phyloP scores from a whole-genome alignment of 1,284 basidiomycete species.

The Rhodotorula sp. region DNA sequence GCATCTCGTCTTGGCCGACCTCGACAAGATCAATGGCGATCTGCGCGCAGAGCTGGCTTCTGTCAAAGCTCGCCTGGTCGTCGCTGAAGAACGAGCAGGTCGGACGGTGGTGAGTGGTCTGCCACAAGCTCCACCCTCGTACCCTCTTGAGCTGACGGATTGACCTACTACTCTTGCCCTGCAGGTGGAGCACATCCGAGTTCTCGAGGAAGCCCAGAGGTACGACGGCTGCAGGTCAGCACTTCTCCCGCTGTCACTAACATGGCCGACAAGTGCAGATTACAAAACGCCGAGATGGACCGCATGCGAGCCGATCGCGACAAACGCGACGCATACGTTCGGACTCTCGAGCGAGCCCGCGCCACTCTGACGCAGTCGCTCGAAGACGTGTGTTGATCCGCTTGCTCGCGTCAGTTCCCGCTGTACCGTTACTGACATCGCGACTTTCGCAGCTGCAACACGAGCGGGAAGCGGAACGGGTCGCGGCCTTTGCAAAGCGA shows the following conservation, averaged over 20 bases:
- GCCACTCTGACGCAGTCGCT: conserved; percentile 28
- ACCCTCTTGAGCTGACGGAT: conserved; percentile 5
- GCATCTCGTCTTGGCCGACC: conserved; percentile 73
- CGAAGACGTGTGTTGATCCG: conserved; percentile 30
- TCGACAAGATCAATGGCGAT: conserved; percentile 53
- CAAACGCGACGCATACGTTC: conserved; percentile 36
- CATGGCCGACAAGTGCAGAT: background rate
- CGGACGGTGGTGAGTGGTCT: conserved; percentile 33
- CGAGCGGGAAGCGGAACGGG: conserved; percentile 35
- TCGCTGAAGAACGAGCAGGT: conserved; percentile 37
- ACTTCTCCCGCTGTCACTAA: background rate
- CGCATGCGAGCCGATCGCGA: conserved; percentile 32
- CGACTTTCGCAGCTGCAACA: conserved; percentile 23
- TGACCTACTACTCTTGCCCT: conserved; percentile 60
- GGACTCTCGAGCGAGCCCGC: conserved; percentile 33
- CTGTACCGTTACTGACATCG: background rate
- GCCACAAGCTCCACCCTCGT: conserved; percentile 17
- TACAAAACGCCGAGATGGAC: conserved; percentile 39
- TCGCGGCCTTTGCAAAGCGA: conserved; percentile 20
- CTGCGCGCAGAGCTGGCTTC: conserved; percentile 40
- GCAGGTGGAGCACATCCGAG: conserved; percentile 97
- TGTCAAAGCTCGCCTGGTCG: conserved; percentile 34
- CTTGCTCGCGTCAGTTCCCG: too few species aligned
- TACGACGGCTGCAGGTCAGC: background rate
- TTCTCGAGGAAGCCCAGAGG: conserved; percentile 53